Conservation (phyloP, 331 rosid species). For the Acacia concinna region DNA sequence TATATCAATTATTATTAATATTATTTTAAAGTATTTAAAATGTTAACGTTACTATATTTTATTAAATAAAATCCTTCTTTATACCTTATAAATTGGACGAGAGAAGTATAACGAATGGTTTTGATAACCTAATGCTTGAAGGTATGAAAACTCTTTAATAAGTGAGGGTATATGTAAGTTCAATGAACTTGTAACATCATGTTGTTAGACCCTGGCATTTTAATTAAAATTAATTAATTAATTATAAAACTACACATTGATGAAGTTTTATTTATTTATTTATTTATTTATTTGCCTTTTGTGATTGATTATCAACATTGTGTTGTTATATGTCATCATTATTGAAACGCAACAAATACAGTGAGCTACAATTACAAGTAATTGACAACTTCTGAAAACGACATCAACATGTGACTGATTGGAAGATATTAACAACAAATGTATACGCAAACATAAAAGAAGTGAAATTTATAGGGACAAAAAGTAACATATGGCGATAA, state of each 20-base stretch:
- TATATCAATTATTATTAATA: too few species aligned
- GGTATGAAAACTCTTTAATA: too few species aligned
- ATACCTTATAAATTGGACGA: too few species aligned
- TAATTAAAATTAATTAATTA: too few species aligned
- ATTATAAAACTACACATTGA: neutral
- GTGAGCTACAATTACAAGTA: neutral
- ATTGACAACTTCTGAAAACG: neutral
- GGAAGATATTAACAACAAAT: neutral
- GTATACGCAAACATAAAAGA: neutral
- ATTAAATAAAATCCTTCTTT: too few species aligned
- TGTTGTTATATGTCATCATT: neutral
- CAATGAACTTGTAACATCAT: too few species aligned
- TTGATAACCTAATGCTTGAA: too few species aligned
- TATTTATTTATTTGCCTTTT: neutral
- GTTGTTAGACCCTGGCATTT: too few species aligned
- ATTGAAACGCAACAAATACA: conserved; percentile 12
- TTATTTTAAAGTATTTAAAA: too few species aligned
- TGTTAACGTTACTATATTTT: too few species aligned
- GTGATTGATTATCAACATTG: neutral
- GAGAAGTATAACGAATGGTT: too few species aligned
- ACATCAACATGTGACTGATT: neutral
- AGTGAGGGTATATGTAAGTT: too few species aligned
- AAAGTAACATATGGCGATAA: neutral
- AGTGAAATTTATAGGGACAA: neutral
- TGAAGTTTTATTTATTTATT: neutral